Evolutionary conservation across 805 yeast species (phyloP).

Genomic region (Monosporozyma aerobia): DNA sequence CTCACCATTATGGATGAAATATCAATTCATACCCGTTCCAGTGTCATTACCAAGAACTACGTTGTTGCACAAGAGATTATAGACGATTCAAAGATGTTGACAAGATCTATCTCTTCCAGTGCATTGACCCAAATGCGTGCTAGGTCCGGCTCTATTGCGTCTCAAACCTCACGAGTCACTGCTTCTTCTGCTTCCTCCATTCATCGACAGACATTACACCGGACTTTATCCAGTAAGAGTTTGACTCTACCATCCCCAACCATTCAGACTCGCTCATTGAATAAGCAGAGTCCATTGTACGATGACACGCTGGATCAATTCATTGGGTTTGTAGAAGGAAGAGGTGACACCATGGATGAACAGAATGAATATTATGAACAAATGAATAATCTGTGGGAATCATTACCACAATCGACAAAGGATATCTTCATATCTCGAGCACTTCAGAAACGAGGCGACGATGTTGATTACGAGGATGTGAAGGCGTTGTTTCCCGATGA

Average conservation of each 20-base stretch:
- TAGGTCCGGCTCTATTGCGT: not conserved
- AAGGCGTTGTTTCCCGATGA: constrained; percentile 3
- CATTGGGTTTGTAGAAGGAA: constrained; percentile 4
- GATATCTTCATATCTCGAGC: constrained; percentile 8
- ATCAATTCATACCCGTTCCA: constrained; percentile 17
- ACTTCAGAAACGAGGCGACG: not conserved
- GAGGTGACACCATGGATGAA: constrained; percentile 1
- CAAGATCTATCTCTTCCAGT: constrained; percentile 5
- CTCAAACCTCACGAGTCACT: not conserved
- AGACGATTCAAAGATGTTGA: not conserved
- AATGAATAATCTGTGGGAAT: constrained; percentile 8
- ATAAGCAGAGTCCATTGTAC: not conserved
- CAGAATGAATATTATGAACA: not conserved
- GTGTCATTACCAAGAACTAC: not conserved
- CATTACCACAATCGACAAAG: constrained; percentile 7
- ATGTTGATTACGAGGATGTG: constrained; percentile 1
- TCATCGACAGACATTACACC: not conserved
- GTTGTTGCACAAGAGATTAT: not conserved
- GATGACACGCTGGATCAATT: constrained; percentile 9
- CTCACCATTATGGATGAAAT: constrained; percentile 9
- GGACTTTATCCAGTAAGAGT: not conserved
- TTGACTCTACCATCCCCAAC: not conserved
- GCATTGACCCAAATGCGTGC: constrained; percentile 3
- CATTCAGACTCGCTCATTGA: not conserved
- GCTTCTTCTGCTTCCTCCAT: not conserved